Evolutionary conservation across 495 filamentous ascomycete genomes (phyloP), one percentile per base, ranked within the genome.

Genomic region (Penicillium lividum): DNA sequence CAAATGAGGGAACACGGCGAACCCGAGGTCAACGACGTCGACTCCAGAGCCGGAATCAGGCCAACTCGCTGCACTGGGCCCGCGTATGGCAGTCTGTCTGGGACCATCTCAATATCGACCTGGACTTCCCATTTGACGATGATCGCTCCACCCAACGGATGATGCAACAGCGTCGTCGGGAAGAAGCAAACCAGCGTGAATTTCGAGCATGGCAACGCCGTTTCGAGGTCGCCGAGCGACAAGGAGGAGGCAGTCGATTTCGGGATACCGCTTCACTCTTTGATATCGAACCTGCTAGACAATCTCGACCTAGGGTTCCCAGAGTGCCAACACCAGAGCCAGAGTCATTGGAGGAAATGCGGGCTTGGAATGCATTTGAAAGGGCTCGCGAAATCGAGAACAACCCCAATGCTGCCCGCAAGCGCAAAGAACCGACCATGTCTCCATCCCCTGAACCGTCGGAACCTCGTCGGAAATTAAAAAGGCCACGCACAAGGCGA

Each of bases 331-430:
- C 74, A 15, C 84, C 81, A 1, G 81, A 84, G 34, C 82, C 82
- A 10, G 89, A 93, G 71, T 86, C 89, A 0, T 75, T 86, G 10
- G 91, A 96, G 55, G 92, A 95, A 66, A 81, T 86, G 59, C 81
- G 84, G 30, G 93, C 93, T 10, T 97, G 93, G 93, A 90, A 92
- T 53, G 90, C 86, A 22, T 86, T 96, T 54, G 92, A 97, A 61
- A 89, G 85, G 60, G 90, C 91, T 36, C 84, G 88, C 63, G 87
- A 92, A 31, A 80, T 86, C 22, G 84, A 89, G 51, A 76, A 78
- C 30, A 66, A 80, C 48, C 77, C 78, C 1, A 77, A 73, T 46
- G 73, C 74, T 5, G 67, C 76, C 10, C 75, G 89, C 46, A 97
- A 97, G 71, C 81, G 92, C 44, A 93, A 91, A 67, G 89, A 91